A percentile compares a stretch with the other conserved stretches of the same genome.
phyloP scores from a whole-genome alignment of 2,329 filamentous ascomycete species.

The Hypoxylon sp. region DNA sequence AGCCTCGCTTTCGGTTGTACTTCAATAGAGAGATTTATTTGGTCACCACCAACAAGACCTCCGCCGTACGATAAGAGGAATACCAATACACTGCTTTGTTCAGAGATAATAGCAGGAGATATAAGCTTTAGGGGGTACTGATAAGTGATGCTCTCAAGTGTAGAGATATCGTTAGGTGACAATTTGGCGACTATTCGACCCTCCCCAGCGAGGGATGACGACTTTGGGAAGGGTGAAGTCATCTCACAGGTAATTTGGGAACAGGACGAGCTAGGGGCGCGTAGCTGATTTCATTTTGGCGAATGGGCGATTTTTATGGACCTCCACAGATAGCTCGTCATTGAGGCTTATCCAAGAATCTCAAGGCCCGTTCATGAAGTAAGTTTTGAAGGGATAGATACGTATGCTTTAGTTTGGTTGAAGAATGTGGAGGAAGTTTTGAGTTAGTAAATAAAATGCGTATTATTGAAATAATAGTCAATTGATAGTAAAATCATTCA shows the following conservation, averaged over 20 bases:
- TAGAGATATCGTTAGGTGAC: slow-evolving; percentile 79
- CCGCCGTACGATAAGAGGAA: slow-evolving; percentile 96
- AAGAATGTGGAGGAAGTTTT: background rate
- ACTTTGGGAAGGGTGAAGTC: slow-evolving; percentile 82
- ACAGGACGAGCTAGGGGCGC: background rate
- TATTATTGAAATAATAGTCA: background rate
- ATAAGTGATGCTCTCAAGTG: slow-evolving; percentile 82
- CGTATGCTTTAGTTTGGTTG: background rate
- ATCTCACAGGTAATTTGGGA: slow-evolving; percentile 47
- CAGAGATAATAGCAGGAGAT: slow-evolving; percentile 77
- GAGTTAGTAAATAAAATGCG: background rate
- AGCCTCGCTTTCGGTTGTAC: slow-evolving; percentile 77
- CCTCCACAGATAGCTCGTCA: slow-evolving; percentile 13
- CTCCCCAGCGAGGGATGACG: slow-evolving; percentile 80
- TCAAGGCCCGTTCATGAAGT: slow-evolving; percentile 3
- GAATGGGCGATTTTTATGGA: slow-evolving; percentile 3
- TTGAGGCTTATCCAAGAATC: slow-evolving; percentile 28
- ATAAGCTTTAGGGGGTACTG: slow-evolving; percentile 97
- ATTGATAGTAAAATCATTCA: background rate
- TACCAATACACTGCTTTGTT: slow-evolving; percentile 79
- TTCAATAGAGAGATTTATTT: slow-evolving; percentile 79
- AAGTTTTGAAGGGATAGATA: background rate
- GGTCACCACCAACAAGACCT: slow-evolving; percentile 89
- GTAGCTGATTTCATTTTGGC: slow-evolving; percentile 26
- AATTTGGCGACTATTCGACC: slow-evolving; percentile 82